Evolutionary conservation across 805 yeast species (phyloP).

Genomic region (Ogataea siamensis): DNA sequence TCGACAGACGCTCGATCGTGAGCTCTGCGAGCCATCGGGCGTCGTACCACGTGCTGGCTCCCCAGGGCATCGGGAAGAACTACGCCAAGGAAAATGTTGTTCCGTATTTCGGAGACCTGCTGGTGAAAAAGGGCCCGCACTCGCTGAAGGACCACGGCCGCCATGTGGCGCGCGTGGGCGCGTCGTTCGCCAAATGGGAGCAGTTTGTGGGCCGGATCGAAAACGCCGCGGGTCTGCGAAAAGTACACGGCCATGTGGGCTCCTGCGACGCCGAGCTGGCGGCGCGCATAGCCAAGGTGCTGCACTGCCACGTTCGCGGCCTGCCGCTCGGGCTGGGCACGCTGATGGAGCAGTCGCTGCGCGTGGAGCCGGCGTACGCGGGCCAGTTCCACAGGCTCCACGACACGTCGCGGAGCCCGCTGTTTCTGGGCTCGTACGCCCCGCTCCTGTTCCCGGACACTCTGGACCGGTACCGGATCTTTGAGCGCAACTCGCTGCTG

Average conservation of each 20-base stretch:
- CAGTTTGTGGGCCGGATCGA: constrained; percentile 55
- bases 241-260: constrained; percentile 4
- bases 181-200: constrained; percentile 81
- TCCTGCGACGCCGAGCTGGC: constrained; percentile 11
- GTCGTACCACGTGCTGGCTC: constrained; percentile 74
- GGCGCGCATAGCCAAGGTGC: constrained; percentile 34
- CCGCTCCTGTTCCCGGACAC: constrained; percentile 64
- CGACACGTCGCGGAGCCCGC: constrained; percentile 50
- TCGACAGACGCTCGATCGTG: constrained; percentile 70
- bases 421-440: constrained; percentile 59
- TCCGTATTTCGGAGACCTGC: constrained; percentile 88
- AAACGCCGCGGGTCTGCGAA: constrained; percentile 34
- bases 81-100: constrained; percentile 77
- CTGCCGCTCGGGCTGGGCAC: constrained; percentile 47
- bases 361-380: constrained; percentile 56
- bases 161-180: constrained; percentile 63
- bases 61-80: constrained; percentile 78
- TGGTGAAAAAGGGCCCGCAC: constrained; percentile 43
- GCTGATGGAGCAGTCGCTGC: constrained; percentile 63
- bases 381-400: constrained; percentile 45
- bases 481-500: constrained; percentile 49
- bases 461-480: constrained; percentile 54
- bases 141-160: constrained; percentile 55
- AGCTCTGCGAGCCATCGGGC: constrained; percentile 55
- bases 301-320: constrained; percentile 41